phyloP scores from a whole-genome alignment of 208 protist genomes.

The Porcisia deanei region DNA sequence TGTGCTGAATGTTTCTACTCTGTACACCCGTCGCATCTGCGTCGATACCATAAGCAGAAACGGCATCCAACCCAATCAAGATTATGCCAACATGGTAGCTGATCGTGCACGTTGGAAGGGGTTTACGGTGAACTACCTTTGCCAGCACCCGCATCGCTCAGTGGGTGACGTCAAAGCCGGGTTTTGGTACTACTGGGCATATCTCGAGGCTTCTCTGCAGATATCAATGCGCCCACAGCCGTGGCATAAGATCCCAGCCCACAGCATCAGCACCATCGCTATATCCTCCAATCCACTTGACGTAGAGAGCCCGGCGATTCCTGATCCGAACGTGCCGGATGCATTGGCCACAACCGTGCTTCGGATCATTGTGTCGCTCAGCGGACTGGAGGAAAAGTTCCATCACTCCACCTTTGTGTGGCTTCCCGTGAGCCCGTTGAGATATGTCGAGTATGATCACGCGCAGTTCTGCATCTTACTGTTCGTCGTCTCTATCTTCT shows the following conservation, averaged over 20 bases:
- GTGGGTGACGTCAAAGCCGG: background rate
- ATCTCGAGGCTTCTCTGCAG: constrained; percentile 32
- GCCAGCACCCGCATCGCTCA: constrained; percentile 26
- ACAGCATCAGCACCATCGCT: constrained; percentile 57
- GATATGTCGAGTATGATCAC: constrained; percentile 66
- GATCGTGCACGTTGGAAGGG: constrained; percentile 1
- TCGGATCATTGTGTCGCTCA: constrained; percentile 50
- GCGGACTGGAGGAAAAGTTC: constrained; percentile 65
- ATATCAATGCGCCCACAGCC: constrained; percentile 32
- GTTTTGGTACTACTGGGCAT: constrained; percentile 28
- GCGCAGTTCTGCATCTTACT: constrained; percentile 60
- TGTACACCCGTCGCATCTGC: constrained; percentile 47
- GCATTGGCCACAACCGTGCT: constrained; percentile 21
- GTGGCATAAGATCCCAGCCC: constrained; percentile 44
- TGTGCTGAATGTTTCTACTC: constrained; percentile 64
- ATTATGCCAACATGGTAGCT: constrained; percentile 49
- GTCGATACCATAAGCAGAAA: constrained; percentile 52
- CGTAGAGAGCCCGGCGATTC: background rate
- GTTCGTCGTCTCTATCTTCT: constrained; percentile 57
- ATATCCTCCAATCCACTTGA: constrained; percentile 36
- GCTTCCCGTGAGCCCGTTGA: constrained; percentile 36
- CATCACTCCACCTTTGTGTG: constrained; percentile 76
- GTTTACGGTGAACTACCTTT: constrained; percentile 38
- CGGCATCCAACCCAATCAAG: constrained; percentile 73
- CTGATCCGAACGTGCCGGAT: background rate